These are phyloP conservation scores for Chaetomium tenue DNA, from an alignment of 495 filamentous ascomycete genomes.

Conservation along the genomic window DNA sequence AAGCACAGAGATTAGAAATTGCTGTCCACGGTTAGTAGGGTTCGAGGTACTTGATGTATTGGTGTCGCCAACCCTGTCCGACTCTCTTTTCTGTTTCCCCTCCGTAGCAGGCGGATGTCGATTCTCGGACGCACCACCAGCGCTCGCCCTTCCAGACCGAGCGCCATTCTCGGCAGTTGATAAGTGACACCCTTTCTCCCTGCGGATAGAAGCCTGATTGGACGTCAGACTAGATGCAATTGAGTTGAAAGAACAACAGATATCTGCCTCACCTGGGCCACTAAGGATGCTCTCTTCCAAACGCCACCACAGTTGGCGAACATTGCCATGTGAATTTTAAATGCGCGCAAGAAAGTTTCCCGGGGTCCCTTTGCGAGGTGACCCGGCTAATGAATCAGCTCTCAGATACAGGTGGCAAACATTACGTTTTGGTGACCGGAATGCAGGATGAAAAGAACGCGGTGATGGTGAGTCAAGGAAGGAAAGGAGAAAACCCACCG, in stretches of 20 bases:
- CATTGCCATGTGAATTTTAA: constrained; percentile 19
- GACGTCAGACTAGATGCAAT: neutral
- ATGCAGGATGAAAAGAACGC: constrained; percentile 3
- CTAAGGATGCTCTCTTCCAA: constrained; percentile 30
- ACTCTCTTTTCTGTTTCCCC: constrained; percentile 45
- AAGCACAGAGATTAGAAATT: constrained; percentile 78
- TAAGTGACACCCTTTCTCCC: constrained; percentile 3
- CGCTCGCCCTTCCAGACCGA: constrained; percentile 5
- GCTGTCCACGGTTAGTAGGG: constrained; percentile 49
- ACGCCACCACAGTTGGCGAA: constrained; percentile 23
- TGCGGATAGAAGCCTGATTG: constrained; percentile 3
- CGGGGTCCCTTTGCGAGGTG: constrained; percentile 15
- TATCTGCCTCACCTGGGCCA: constrained; percentile 28
- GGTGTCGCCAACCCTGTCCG: constrained; percentile 38
- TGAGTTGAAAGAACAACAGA: neutral
- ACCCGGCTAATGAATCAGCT: constrained; percentile 5
- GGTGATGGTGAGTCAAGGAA: constrained; percentile 19
- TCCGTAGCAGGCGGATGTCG: constrained; percentile 41
- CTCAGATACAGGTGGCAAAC: constrained; percentile 5
- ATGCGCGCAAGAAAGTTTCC: neutral
- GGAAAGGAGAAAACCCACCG: neutral
- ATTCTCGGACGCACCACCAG: constrained; percentile 14
- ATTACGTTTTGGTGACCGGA: constrained; percentile 7
- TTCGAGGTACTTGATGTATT: neutral
- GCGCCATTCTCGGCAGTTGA: constrained; percentile 25